These are phyloP conservation scores for Sugiyamaella pinicola DNA, from an alignment of 1,139 yeast genomes.

Conservation along the genomic window DNA sequence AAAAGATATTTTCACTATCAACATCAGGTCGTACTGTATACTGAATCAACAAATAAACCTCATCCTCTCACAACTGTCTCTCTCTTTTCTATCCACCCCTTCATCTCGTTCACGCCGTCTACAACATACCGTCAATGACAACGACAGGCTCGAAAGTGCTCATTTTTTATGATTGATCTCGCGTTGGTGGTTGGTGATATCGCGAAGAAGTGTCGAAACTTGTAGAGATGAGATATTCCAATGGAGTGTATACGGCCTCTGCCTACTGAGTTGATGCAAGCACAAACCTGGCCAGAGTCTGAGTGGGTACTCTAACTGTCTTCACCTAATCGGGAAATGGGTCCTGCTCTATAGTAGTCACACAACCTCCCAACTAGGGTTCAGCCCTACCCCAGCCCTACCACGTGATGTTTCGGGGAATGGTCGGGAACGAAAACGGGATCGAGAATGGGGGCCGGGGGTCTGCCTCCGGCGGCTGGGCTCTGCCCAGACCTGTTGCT, in stretches of 20 bases:
- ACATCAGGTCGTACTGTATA: too few species aligned
- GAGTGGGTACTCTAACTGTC: constrained; percentile 1
- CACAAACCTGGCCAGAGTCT: constrained; percentile 6
- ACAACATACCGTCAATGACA: constrained; percentile 49
- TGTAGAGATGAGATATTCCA: constrained; percentile 14
- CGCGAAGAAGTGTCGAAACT: constrained; percentile 21
- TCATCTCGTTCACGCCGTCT: background rate
- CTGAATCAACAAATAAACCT: background rate
- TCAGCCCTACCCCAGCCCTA: too few species aligned
- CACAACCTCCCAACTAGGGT: background rate
- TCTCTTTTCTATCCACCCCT: background rate
- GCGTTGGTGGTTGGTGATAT: constrained; percentile 20
- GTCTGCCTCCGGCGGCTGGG: too few species aligned
- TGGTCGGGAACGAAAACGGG: too few species aligned
- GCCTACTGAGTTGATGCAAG: constrained; percentile 5
- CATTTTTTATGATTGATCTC: constrained; percentile 50
- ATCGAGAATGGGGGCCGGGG: too few species aligned
- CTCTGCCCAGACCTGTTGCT: too few species aligned
- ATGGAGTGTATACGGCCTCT: constrained; percentile 7
- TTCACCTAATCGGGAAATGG: constrained; percentile 3
- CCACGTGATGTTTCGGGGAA: too few species aligned
- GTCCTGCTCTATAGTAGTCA: background rate
- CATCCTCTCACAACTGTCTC: background rate
- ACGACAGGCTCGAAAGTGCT: constrained; percentile 95
- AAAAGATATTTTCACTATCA: too few species aligned